Percentiles rank a stretch among this genome's conserved stretches.
Evolutionary conservation across 179 eudicot genomes (phyloP).

Genomic region (Silene vulgaris): DNA sequence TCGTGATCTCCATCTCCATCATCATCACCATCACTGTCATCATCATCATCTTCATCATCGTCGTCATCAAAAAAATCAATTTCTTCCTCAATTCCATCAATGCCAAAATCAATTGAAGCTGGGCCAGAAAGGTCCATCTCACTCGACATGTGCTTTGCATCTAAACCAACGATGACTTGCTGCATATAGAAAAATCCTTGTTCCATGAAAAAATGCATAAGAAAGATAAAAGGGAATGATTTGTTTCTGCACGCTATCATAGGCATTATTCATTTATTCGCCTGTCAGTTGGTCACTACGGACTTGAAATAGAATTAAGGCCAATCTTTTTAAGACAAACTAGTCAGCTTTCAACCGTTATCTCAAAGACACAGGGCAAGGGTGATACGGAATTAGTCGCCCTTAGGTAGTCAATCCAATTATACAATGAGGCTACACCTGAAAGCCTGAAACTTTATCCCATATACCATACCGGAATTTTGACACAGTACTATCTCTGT

Average conservation of each 20-base stretch:
- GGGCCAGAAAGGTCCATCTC: conserved; percentile 66
- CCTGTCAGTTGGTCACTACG: not conserved
- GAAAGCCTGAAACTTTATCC: no score
- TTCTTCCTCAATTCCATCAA: conserved; percentile 59
- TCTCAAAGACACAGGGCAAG: not conserved
- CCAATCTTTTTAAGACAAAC: not conserved
- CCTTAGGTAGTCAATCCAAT: no score
- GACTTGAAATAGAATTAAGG: not conserved
- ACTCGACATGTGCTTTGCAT: conserved; percentile 62
- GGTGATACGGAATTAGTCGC: no score
- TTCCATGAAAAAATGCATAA: conserved; percentile 7
- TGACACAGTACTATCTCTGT: not conserved
- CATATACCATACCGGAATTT: not conserved
- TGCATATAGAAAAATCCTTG: conserved; percentile 39
- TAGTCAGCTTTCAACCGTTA: not conserved
- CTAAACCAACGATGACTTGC: conserved; percentile 90
- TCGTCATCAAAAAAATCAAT: conserved; percentile 52
- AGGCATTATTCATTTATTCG: not conserved
- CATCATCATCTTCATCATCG: conserved; percentile 37
- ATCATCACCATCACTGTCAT: conserved; percentile 29
- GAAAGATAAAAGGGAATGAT: not conserved
- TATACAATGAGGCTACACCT: no score
- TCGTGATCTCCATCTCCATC: conserved; percentile 33
- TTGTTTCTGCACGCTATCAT: conserved; percentile 4
- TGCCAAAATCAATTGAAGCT: conserved; percentile 54